Conservation (phyloP, 306 rosid species). For the Inga oerstediana region DNA sequence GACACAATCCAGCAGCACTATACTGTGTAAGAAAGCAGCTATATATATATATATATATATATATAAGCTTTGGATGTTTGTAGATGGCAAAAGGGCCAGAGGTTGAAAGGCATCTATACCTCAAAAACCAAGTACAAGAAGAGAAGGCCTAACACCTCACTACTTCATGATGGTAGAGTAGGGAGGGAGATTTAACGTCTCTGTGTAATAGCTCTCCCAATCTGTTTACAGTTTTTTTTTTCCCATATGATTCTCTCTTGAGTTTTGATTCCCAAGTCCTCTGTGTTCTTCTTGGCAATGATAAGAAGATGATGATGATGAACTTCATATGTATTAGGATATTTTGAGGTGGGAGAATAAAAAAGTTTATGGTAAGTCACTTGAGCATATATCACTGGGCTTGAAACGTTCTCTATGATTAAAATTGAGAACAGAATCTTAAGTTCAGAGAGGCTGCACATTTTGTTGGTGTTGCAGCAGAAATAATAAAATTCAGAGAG, state of each 20-base stretch:
- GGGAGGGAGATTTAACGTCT: constrained; percentile 41
- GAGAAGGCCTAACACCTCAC: constrained; percentile 37
- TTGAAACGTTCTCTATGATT: not conserved
- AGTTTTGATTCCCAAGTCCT: constrained; percentile 2
- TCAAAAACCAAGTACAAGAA: constrained; percentile 22
- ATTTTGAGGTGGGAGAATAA: constrained; percentile 1
- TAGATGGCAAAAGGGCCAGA: constrained; percentile 35
- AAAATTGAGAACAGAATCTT: not conserved
- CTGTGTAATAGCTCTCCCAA: constrained; percentile 48
- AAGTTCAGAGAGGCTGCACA: not conserved
- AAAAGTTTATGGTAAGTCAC: not conserved
- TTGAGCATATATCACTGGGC: not conserved
- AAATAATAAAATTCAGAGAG: not conserved
- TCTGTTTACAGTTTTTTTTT: constrained; percentile 19
- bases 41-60: not conserved
- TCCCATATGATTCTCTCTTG: constrained; percentile 15
- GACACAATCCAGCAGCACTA: constrained; percentile 96
- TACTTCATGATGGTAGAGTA: constrained; percentile 25
- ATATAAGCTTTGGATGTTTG: constrained; percentile 9
- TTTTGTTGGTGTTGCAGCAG: not conserved
- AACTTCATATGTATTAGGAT: constrained; percentile 29
- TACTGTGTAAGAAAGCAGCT: constrained; percentile 60
- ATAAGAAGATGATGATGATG: constrained; percentile 14
- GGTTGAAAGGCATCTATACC: constrained; percentile 19
- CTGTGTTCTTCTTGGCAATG: constrained; percentile 23